Base-by-base conservation (phyloP, 352 stramenopile species). In the Aphanomyces cochlioides region DNA sequence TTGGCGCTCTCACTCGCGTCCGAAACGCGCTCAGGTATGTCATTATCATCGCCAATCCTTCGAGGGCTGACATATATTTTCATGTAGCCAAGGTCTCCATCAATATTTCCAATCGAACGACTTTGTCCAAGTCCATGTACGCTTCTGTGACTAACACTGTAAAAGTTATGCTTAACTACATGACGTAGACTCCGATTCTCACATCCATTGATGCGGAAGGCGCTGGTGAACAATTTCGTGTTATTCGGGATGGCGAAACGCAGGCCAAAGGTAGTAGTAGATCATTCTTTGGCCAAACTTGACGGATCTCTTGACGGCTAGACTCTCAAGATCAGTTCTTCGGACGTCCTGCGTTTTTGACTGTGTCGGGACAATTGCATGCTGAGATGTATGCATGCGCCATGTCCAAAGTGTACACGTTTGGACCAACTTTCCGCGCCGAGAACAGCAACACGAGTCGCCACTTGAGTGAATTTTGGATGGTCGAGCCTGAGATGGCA, bases 391-490 rank as follows among this genome's bases (percentile, higher is more conserved):
- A 98, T 72, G 96, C 96, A 10, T 98, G 86, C 72, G 96, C 96
- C 7, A 75, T 99, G 61, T 95, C 95, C 73, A 97, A 99, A 76
- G 91, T 99, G 50, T 99, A 99, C 81, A 99, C 97, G 1, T 99
- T 99, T 77, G 97, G 97, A 2, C 97, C 97, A 38, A 99, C 97
- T 2, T 99, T 99, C 77, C 90, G 97, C 38, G 97, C 97, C 0
- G 97, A 99, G 78, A 99, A 99, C 83, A 98, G 85, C 74, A 97
- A 99, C 80, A 99, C 97, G 17, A 94, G 92, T 10, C 84, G 97
- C 41, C 97, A 99, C 75, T 80, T 99, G 56, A 90, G 94, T 28
- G 95, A 99, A 73, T 99, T 99, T 78, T 98, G 95, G 85, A 99
- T 99, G 96, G 93, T 99, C 5, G 97, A 99, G 78, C 94, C 94